phyloP scores from a whole-genome alignment of 2,329 filamentous ascomycete genomes.

The Chaetomium strumarium region DNA sequence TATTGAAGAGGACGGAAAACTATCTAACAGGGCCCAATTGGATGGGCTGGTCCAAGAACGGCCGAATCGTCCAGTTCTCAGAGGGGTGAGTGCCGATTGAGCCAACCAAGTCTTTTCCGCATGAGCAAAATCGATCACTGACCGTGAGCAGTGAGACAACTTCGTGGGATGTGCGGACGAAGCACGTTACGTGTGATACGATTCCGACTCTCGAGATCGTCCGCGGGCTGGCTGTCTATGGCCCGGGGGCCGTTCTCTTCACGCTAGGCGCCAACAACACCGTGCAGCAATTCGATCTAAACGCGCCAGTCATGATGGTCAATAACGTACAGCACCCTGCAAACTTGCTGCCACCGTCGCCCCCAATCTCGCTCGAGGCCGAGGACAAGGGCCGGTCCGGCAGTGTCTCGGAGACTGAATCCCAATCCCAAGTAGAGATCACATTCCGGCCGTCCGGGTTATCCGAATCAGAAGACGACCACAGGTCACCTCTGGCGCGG shows the following conservation, averaged over 20 bases:
- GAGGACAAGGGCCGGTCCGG: constrained; percentile 49
- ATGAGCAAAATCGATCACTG: constrained; percentile 12
- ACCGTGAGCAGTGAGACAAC: constrained; percentile 65
- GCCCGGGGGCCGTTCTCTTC: constrained; percentile 85
- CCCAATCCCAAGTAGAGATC: constrained; percentile 46
- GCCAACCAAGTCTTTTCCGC: background rate
- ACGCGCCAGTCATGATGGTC: constrained; percentile 73
- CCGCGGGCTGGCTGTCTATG: constrained; percentile 78
- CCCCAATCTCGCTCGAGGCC: constrained; percentile 75
- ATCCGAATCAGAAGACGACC: constrained; percentile 73
- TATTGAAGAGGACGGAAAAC: constrained; percentile 74
- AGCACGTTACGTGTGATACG: constrained; percentile 83
- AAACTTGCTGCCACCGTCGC: constrained; percentile 70
- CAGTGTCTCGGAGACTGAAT: constrained; percentile 50
- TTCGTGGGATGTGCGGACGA: constrained; percentile 97
- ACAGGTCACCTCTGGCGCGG: constrained; percentile 68
- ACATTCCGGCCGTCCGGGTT: constrained; percentile 50
- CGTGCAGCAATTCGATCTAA: constrained; percentile 92
- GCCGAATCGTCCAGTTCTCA: constrained; percentile 85
- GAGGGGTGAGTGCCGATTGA: constrained; percentile 63
- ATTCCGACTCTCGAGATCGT: constrained; percentile 82
- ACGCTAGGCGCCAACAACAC: constrained; percentile 83
- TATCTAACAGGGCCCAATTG: constrained; percentile 75
- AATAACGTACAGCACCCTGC: constrained; percentile 83
- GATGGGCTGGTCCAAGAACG: constrained; percentile 98